Conservation (phyloP, 1,139 yeast species). For the Magnusiomyces suaveolens region DNA sequence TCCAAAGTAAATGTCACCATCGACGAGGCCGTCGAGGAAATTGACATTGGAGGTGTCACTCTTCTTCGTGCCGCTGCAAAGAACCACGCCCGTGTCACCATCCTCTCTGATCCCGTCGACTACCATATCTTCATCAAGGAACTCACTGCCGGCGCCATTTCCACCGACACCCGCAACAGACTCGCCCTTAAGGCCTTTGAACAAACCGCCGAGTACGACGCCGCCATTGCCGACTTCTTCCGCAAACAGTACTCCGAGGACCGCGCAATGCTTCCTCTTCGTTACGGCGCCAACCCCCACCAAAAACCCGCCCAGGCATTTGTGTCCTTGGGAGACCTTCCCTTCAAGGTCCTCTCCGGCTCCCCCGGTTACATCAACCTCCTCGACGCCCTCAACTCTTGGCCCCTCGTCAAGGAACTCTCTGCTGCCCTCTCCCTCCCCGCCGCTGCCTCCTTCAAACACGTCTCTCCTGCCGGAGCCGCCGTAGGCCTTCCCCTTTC, state of each 20-base stretch:
- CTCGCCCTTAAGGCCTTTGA: conserved; percentile 95
- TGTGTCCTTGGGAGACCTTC: conserved; percentile 76
- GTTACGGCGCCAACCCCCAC: conserved; percentile 98
- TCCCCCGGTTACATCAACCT: conserved; percentile 96
- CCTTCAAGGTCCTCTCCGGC: conserved; percentile 87
- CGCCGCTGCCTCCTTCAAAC: conserved; percentile 98
- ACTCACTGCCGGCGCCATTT: conserved; percentile 52
- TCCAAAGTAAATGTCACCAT: conserved; percentile 92
- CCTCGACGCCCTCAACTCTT: conserved; percentile 90
- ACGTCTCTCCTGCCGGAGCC: conserved; percentile 97
- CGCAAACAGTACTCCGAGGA: conserved; percentile 94
- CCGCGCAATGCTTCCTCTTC: conserved; percentile 77
- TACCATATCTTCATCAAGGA: conserved; percentile 80
- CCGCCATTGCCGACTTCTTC: conserved; percentile 91
- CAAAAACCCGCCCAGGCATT: conserved; percentile 98
- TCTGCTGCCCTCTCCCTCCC: conserved; percentile 90
- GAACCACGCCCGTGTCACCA: conserved; percentile 92
- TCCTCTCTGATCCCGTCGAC: conserved; percentile 87
- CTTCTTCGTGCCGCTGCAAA: conserved; percentile 96
- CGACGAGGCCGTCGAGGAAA: conserved; percentile 96
- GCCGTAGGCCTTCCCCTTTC: conserved; percentile 92
- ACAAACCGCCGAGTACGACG: conserved; percentile 95
- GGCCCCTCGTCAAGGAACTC: conserved; percentile 97
- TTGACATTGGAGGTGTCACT: conserved; percentile 97
- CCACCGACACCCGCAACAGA: conserved; percentile 64